Percentiles rank a stretch among this genome's conserved stretches.
Conservation (phyloP, 2,329 filamentous ascomycete genomes). For the Claviceps paspali region DNA sequence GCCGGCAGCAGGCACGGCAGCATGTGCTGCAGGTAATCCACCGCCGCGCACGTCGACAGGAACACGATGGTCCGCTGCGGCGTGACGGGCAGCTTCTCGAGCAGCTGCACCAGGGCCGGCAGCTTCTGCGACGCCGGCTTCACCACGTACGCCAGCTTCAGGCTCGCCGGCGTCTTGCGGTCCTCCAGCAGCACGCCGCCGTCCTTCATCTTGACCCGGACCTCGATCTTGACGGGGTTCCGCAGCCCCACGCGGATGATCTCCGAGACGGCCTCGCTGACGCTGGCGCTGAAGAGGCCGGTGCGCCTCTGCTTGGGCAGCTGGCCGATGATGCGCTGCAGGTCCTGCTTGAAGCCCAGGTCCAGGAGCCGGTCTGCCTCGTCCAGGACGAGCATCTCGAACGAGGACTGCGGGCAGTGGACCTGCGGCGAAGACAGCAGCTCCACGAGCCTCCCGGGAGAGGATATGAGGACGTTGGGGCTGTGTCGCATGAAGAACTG, state of each 20-base stretch:
- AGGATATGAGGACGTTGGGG: slow-evolving; percentile 80
- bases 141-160: slow-evolving; percentile 80
- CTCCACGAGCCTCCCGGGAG: slow-evolving; percentile 78
- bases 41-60: slow-evolving; percentile 81
- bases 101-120: slow-evolving; percentile 54
- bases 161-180: slow-evolving; percentile 73
- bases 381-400: slow-evolving; percentile 84
- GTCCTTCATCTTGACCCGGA: slow-evolving; percentile 66
- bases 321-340: slow-evolving; percentile 69
- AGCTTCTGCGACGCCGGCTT: slow-evolving; percentile 68
- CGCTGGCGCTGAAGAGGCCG: slow-evolving; percentile 84
- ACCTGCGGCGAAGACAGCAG: slow-evolving; percentile 76
- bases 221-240: slow-evolving; percentile 88
- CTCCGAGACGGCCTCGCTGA: slow-evolving; percentile 89
- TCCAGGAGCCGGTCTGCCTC: slow-evolving; percentile 89
- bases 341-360: slow-evolving; percentile 81
- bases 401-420: slow-evolving; percentile 73
- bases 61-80: slow-evolving; percentile 85
- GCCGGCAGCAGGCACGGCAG: slow-evolving; percentile 57
- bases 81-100: slow-evolving; percentile 52
- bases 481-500: slow-evolving; percentile 70
- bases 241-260: slow-evolving; percentile 82
- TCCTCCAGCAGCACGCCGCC: slow-evolving; percentile 56
- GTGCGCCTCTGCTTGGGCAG: slow-evolving; percentile 89
- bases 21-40: slow-evolving; percentile 83